A percentile compares a stretch with the other conserved stretches of the same genome.
These are phyloP conservation scores for Cyclotella kingstonii DNA, from an alignment of 108 stramenopile genomes.

Conservation along the genomic window DNA sequence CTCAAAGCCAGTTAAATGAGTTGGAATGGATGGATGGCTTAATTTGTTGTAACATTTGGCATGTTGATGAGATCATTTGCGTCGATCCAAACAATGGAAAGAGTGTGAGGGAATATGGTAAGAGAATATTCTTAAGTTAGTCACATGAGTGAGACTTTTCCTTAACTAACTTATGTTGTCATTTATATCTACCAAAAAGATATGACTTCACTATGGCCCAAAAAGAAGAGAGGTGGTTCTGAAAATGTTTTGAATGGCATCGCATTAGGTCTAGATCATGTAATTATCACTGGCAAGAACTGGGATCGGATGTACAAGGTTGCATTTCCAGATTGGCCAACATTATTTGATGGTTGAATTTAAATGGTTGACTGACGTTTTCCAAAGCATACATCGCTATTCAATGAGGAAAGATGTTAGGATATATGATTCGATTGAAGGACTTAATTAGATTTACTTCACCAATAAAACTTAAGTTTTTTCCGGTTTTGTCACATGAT, in stretches of 20 bases:
- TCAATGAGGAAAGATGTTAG: too few relatives aligned
- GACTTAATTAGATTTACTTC: too few relatives aligned
- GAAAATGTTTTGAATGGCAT: conserved; percentile 88
- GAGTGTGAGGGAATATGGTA: conserved; percentile 83
- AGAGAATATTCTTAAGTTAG: too few relatives aligned
- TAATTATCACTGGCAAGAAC: conserved; percentile 62
- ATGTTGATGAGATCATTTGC: conserved; percentile 68
- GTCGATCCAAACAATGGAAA: conserved; percentile 73
- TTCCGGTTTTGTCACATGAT: too few relatives aligned
- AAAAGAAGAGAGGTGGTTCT: conserved; percentile 29
- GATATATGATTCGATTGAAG: too few relatives aligned
- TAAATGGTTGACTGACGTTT: too few relatives aligned
- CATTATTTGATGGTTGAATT: too few relatives aligned
- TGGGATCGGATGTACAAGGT: conserved; percentile 80
- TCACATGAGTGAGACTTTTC: too few relatives aligned
- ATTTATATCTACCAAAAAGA: conserved; percentile 43
- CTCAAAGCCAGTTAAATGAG: conserved; percentile 69
- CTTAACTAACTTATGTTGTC: neutral
- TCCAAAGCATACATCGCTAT: too few relatives aligned
- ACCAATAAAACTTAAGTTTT: too few relatives aligned
- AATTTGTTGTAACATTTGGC: conserved; percentile 87
- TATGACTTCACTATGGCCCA: conserved; percentile 65
- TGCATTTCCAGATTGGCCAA: conserved; percentile 37
- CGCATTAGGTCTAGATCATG: conserved; percentile 68
- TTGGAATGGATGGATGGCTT: conserved; percentile 78